Evolutionary conservation across 441 rosid genomes (phyloP).

Genomic region (Pelargonium myrrhifolium): DNA sequence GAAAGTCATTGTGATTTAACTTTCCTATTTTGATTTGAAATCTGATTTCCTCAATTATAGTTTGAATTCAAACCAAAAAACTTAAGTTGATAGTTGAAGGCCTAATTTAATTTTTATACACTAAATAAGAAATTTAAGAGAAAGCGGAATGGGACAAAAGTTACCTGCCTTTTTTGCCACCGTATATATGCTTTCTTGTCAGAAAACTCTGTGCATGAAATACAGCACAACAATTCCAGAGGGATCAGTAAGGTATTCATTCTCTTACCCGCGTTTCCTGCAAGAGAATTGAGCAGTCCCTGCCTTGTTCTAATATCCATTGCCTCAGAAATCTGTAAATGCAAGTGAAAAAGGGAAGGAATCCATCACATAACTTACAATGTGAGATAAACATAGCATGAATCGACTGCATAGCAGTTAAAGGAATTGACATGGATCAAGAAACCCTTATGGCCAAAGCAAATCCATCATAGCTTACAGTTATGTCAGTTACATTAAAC

Average conservation of each 20-base stretch:
- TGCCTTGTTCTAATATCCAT: slow-evolving; percentile 96
- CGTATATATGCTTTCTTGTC: slow-evolving; percentile 91
- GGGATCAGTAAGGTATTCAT: slow-evolving; percentile 87
- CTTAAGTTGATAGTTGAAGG: too few species aligned
- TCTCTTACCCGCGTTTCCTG: slow-evolving; percentile 89
- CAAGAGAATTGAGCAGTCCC: slow-evolving; percentile 83
- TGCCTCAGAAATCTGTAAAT: slow-evolving; percentile 75
- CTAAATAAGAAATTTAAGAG: too few species aligned
- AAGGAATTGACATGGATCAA: not conserved
- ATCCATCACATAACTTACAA: too few species aligned
- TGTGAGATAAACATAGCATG: too few species aligned
- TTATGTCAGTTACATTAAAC: too few species aligned
- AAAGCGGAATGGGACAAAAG: slow-evolving; percentile 23
- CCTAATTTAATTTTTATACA: too few species aligned
- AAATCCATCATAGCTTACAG: slow-evolving; percentile 3
- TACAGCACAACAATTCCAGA: slow-evolving; percentile 78
- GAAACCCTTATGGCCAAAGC: not conserved
- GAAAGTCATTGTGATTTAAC: too few species aligned
- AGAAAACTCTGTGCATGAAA: slow-evolving; percentile 92
- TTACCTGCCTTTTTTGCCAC: slow-evolving; percentile 99
- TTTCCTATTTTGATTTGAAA: too few species aligned
- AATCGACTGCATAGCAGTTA: not conserved
- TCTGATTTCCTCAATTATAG: too few species aligned
- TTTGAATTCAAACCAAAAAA: too few species aligned
- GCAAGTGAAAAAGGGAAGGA: slow-evolving; percentile 4